A percentile compares a stretch with the other conserved stretches of the same genome.
These are phyloP conservation scores for Euryodendron excelsum DNA, from an alignment of 148 eudicot genomes.

Conservation along the genomic window DNA sequence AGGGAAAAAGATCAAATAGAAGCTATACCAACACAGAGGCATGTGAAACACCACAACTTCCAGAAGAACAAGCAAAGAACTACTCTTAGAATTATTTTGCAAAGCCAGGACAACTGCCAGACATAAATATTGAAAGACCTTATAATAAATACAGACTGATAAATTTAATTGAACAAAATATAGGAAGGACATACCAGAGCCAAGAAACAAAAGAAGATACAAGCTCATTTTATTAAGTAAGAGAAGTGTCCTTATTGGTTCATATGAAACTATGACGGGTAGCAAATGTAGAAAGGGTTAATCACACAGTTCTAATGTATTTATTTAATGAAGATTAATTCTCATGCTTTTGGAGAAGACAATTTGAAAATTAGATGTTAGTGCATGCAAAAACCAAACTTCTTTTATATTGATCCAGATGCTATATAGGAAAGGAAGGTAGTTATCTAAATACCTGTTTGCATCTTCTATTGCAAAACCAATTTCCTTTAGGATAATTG, in stretches of 20 bases:
- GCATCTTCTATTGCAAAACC: conserved; percentile 80
- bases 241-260: background rate
- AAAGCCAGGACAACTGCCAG: too few species aligned
- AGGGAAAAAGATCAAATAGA: too few species aligned
- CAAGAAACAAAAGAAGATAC: too few species aligned
- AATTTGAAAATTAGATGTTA: background rate
- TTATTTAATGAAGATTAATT: background rate
- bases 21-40: too few species aligned
- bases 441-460: conserved; percentile 55
- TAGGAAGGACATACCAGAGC: too few species aligned
- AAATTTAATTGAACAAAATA: too few species aligned
- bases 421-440: background rate
- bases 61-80: too few species aligned
- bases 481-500: conserved; percentile 32
- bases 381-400: background rate
- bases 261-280: background rate
- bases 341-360: background rate
- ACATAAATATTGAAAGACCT: too few species aligned
- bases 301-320: background rate
- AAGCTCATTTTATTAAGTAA: too few species aligned
- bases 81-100: too few species aligned
- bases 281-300: background rate
- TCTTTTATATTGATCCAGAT: background rate
- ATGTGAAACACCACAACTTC: too few species aligned
- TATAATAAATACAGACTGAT: too few species aligned